Evolutionary conservation across 257 asterid species (phyloP).

Genomic region (Linaria vulgaris): DNA sequence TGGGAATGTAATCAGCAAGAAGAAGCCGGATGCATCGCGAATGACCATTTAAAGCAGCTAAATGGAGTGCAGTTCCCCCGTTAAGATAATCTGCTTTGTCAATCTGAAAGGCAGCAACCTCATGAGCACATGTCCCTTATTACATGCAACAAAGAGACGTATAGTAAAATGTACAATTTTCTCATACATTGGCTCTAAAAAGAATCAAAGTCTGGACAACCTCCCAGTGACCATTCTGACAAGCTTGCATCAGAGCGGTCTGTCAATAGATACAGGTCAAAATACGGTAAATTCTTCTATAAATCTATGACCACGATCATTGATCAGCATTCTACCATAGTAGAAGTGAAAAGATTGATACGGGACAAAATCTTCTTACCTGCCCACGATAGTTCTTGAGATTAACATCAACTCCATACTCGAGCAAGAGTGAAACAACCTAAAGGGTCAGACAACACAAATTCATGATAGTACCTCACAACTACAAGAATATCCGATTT

Average conservation of each 20-base stretch:
- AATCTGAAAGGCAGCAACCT: conserved; percentile 46
- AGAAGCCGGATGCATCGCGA: conserved; percentile 74
- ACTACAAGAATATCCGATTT: conserved; percentile 7
- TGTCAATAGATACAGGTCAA: conserved; percentile 36
- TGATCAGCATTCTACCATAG: not conserved
- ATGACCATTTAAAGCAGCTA: conserved; percentile 90
- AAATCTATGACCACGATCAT: not conserved
- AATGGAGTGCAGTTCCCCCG: conserved; percentile 89
- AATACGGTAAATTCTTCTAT: conserved; percentile 2
- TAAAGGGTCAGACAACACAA: conserved; percentile 25
- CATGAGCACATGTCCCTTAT: conserved; percentile 8
- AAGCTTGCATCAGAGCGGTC: conserved; percentile 97
- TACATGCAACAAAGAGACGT: no score
- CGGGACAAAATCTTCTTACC: conserved; percentile 36
- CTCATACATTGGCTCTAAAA: conserved; percentile 73
- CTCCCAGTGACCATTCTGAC: conserved; percentile 94
- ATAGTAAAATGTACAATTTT: not conserved
- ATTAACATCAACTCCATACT: conserved; percentile 82
- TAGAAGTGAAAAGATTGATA: not conserved
- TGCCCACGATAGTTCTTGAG: conserved; percentile 87
- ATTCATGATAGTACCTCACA: conserved; percentile 13
- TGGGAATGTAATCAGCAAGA: conserved; percentile 81
- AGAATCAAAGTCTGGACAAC: conserved; percentile 83
- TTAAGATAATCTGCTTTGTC: conserved; percentile 81
- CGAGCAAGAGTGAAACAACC: conserved; percentile 78